phyloP scores from a whole-genome alignment of 495 filamentous ascomycete species.

The Penicillium flavigenum region DNA sequence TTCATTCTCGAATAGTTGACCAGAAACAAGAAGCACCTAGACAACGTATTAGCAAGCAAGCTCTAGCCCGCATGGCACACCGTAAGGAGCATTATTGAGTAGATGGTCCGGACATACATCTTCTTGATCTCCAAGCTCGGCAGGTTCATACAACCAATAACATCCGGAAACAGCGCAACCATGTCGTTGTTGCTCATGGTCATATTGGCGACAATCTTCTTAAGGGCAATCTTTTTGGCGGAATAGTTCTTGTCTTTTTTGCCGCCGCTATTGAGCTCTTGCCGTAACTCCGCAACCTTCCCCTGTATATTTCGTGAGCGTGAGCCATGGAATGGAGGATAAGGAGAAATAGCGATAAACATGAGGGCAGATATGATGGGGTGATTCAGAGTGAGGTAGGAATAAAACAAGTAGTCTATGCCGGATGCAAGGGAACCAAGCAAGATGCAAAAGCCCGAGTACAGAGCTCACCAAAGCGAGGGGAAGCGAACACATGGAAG shows the following conservation, averaged over 20 bases:
- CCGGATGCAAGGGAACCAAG: constrained; percentile 9
- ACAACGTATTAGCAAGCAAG: constrained; percentile 23
- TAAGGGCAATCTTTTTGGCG: constrained; percentile 96
- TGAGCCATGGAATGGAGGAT: constrained; percentile 37
- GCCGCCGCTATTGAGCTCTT: constrained; percentile 87
- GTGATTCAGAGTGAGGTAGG: not conserved
- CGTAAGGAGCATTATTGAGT: constrained; percentile 8
- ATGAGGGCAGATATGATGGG: constrained; percentile 19
- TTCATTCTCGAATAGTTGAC: constrained; percentile 97
- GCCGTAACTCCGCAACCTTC: constrained; percentile 96
- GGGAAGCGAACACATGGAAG: constrained; percentile 1
- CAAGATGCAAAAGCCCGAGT: constrained; percentile 4
- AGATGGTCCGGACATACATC: constrained; percentile 64
- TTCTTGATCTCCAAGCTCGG: constrained; percentile 98
- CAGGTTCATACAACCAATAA: constrained; percentile 91
- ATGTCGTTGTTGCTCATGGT: constrained; percentile 99
- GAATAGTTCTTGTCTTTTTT: constrained; percentile 99
- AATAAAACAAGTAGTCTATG: constrained; percentile 5
- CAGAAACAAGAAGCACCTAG: constrained; percentile 93
- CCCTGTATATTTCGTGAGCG: constrained; percentile 63
- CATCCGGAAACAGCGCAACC: constrained; percentile 94
- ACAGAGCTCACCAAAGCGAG: constrained; percentile 8
- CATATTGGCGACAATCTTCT: constrained; percentile 99
- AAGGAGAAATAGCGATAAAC: constrained; percentile 35
- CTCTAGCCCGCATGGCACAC: not conserved